Conservation (phyloP, 768 basidiomycete genomes). For the Xanthoconium purpureum region DNA sequence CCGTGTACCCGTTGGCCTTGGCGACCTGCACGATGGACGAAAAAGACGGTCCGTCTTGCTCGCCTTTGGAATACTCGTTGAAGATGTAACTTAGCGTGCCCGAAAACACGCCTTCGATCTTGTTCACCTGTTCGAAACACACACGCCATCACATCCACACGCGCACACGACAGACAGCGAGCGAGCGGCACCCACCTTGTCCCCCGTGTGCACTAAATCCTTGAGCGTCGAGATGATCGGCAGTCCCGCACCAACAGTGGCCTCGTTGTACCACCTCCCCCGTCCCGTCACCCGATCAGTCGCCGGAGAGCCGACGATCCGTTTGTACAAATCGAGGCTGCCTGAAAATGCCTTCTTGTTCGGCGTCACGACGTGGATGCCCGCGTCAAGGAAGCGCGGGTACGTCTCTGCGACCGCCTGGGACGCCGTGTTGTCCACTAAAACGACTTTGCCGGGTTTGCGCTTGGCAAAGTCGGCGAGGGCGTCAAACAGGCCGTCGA, state of each 20-base stretch:
- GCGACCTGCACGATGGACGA: constrained; percentile 87
- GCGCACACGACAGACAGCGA: neutral
- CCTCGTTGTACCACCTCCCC: constrained; percentile 77
- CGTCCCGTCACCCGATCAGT: constrained; percentile 32
- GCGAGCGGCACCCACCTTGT: constrained; percentile 55
- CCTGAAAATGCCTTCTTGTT: constrained; percentile 97
- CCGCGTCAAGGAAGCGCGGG: constrained; percentile 71
- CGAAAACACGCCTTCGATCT: constrained; percentile 97
- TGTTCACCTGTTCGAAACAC: constrained; percentile 52
- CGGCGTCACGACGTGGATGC: constrained; percentile 88
- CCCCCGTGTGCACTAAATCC: constrained; percentile 89
- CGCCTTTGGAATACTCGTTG: constrained; percentile 84
- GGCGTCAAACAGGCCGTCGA: constrained; percentile 38
- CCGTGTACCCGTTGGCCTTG: constrained; percentile 92
- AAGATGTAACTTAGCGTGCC: constrained; percentile 99
- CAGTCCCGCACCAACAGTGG: constrained; percentile 94
- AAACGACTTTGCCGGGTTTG: constrained; percentile 51
- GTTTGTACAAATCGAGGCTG: constrained; percentile 58
- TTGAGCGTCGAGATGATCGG: constrained; percentile 90
- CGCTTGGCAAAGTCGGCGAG: constrained; percentile 45
- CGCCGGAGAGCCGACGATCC: constrained; percentile 52
- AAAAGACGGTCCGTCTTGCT: constrained; percentile 69
- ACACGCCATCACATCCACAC: neutral
- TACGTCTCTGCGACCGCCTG: constrained; percentile 79
- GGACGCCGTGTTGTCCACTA: constrained; percentile 92